Percentiles rank a stretch among this genome's conserved stretches.
These are phyloP conservation scores for Bruguiera gymnorhiza DNA, from an alignment of 345 rosid species.

Conservation along the genomic window DNA sequence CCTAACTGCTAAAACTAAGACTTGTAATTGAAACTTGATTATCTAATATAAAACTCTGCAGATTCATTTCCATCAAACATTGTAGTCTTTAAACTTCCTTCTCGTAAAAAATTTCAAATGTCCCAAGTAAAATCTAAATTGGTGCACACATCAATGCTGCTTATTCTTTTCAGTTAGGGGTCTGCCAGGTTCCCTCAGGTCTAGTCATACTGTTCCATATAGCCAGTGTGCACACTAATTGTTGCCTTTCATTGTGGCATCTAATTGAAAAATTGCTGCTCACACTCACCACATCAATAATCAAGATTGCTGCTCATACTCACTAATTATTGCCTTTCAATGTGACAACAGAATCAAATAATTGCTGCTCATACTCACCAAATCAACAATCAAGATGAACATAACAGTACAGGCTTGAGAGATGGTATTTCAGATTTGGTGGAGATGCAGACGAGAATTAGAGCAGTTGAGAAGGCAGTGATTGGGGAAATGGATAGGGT, in stretches of 20 bases:
- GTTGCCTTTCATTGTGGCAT: slow-evolving; percentile 5
- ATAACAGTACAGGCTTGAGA: slow-evolving; percentile 17
- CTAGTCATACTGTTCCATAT: slow-evolving; percentile 6
- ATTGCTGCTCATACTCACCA: slow-evolving; percentile 30
- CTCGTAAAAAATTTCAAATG: neutral
- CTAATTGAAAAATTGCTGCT: slow-evolving; percentile 25
- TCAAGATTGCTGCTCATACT: neutral
- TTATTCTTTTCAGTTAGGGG: slow-evolving; percentile 1
- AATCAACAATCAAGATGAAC: slow-evolving; percentile 20
- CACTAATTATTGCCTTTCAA: neutral
- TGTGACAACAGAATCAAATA: slow-evolving; percentile 22
- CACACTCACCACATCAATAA: slow-evolving; percentile 26
- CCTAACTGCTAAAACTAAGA: neutral
- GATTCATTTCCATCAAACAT: neutral
- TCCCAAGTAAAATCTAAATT: neutral
- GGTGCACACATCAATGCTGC: neutral
- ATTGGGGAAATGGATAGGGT: slow-evolving; percentile 12
- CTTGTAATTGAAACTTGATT: neutral
- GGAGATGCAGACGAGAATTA: slow-evolving; percentile 46
- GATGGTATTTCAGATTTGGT: slow-evolving; percentile 51
- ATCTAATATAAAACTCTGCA: neutral
- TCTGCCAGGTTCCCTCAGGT: slow-evolving; percentile 1
- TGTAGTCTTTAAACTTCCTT: neutral
- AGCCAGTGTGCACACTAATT: slow-evolving; percentile 2
- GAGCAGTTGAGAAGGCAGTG: slow-evolving; percentile 39